Evolutionary conservation across 177 flowering plant genomes (phyloP).

Genomic region (Vitis hybrid): DNA sequence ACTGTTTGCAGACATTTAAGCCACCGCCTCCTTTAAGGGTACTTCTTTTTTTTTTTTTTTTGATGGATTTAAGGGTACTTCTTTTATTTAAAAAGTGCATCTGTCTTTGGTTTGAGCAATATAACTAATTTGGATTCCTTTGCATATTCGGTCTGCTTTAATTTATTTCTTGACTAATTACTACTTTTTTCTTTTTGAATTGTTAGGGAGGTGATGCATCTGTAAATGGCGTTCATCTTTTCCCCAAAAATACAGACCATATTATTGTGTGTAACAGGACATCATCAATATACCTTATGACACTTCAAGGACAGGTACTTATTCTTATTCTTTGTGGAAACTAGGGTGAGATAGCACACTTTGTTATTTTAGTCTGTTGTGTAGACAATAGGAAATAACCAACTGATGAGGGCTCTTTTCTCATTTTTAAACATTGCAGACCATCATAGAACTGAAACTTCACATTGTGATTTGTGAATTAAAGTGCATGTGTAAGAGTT

Average conservation of each 20-base stretch:
- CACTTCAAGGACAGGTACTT: slow-evolving; percentile 96
- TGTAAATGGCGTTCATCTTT: slow-evolving; percentile 92
- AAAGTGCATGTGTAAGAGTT: no score
- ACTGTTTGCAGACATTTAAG: slow-evolving; percentile 94
- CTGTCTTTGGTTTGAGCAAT: not conserved
- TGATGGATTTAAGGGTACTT: slow-evolving; percentile 48
- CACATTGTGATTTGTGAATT: no score
- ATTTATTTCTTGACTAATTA: not conserved
- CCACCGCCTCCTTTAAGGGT: slow-evolving; percentile 98
- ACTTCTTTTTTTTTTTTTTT: slow-evolving; percentile 7
- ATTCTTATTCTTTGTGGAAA: not conserved
- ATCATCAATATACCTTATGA: slow-evolving; percentile 92
- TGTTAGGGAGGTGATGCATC: slow-evolving; percentile 96
- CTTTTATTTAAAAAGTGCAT: not conserved
- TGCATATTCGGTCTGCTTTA: not conserved
- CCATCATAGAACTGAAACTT: no score
- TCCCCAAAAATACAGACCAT: slow-evolving; percentile 88
- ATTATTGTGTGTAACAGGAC: slow-evolving; percentile 95
- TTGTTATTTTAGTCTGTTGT: not conserved
- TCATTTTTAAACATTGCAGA: no score
- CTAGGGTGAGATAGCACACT: not conserved
- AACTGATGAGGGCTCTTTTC: not conserved
- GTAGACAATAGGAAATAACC: not conserved
- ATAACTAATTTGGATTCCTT: not conserved
- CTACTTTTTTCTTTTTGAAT: slow-evolving; percentile 9